Evolutionary conservation across 139 green algal species (phyloP), one percentile per base, ranked within the genome.

Genomic region (Dunaliella sp.): DNA sequence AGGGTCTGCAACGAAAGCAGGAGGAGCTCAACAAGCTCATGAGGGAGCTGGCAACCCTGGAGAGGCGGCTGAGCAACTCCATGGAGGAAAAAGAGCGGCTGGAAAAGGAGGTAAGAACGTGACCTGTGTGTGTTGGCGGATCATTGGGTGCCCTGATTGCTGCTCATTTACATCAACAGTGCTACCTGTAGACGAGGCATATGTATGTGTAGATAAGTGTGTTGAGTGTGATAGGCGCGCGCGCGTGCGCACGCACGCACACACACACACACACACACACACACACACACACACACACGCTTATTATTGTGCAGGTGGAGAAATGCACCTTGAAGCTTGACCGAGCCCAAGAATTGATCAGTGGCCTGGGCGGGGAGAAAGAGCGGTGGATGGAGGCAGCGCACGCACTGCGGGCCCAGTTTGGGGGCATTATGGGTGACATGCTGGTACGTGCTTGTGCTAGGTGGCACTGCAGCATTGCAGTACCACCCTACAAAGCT

Each of bases 301-400:
- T 32, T 32, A 28, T 22, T 57, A 22, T 82, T 57, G 16, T 38
- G 48, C 81, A 96, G 35, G 92, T 94, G 57, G 87, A 92, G 38
- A 75, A 93, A 72, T 97, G 94, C 86, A 90, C 58, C 2, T 22
- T 93, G 12, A 96, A 97, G 90, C 92, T 97, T 38, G 93, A 95
- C 36, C 89, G 94, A 0, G 94, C 94, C 48, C 85, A 95, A 84
- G 89, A 93, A 77, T 90, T 97, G 33, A 93, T 97, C 38, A 75
- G 85, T 1, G 93, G 93, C 0, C 86, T 95, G 32, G 93, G 93
- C 22, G 93, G 91, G 1, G 93, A 95, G 87, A 92, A 92, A 82
- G 89, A 87, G 38, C 58, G 89, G 26, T 90, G 92, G 92, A 94
- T 91, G 0, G 82, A 88, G 31, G 88, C 79, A 2, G 94, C 93